Percentiles rank a stretch among this genome's conserved stretches.
Evolutionary conservation across 2,329 filamentous ascomycete species (phyloP).

Genomic region (Seiridium cupressi): DNA sequence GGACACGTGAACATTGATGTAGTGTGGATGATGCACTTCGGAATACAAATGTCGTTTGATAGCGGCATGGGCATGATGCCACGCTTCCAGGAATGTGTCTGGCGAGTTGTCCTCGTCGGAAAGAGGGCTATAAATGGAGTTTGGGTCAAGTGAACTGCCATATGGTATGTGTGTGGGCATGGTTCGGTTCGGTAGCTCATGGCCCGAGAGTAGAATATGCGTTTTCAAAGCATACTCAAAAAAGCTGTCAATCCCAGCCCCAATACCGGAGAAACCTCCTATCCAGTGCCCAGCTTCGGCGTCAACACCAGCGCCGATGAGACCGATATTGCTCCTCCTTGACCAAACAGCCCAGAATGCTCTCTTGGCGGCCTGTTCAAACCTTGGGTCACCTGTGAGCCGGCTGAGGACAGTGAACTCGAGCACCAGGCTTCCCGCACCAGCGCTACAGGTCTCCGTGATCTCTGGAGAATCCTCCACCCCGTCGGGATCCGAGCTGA

Average conservation of each 20-base stretch:
- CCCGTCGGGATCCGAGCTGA: constrained; percentile 37
- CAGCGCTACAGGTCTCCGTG: constrained; percentile 95
- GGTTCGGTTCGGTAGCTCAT: constrained; percentile 54
- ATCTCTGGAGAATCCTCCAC: constrained; percentile 60
- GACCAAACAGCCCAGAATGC: constrained; percentile 99
- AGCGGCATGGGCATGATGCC: constrained; percentile 81
- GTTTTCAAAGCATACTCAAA: constrained; percentile 98
- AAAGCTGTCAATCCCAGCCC: constrained; percentile 95
- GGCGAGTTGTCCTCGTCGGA: constrained; percentile 67
- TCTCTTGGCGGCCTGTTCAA: constrained; percentile 83
- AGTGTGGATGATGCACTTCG: constrained; percentile 82
- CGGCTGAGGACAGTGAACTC: constrained; percentile 91
- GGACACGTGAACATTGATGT: constrained; percentile 83
- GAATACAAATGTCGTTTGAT: constrained; percentile 93
- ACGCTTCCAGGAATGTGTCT: constrained; percentile 76
- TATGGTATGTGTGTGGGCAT: constrained; percentile 35
- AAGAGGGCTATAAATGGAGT: constrained; percentile 58
- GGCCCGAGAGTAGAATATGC: constrained; percentile 82
- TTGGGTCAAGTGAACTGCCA: constrained; percentile 59
- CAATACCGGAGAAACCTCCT: constrained; percentile 85
- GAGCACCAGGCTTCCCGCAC: constrained; percentile 90
- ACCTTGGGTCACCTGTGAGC: constrained; percentile 81
- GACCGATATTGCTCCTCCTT: constrained; percentile 76
- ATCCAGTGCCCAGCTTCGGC: constrained; percentile 90
- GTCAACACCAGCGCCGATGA: constrained; percentile 90